phyloP scores from a whole-genome alignment of 2,329 filamentous ascomycete species.

The Teratosphaeria nubilosa region DNA sequence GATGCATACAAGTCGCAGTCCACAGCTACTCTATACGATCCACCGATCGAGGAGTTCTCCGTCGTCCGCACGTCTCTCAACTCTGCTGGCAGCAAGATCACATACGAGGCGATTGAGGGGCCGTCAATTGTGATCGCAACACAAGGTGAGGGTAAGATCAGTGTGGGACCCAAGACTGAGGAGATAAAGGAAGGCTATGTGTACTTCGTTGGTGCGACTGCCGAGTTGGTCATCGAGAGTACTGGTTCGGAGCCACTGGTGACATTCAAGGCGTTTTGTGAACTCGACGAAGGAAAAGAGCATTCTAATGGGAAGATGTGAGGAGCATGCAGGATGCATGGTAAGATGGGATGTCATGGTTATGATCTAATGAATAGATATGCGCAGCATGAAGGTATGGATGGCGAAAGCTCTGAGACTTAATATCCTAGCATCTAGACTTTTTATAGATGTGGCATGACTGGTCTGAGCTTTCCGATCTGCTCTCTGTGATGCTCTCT shows the following conservation, averaged over 20 bases:
- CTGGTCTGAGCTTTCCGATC: no score
- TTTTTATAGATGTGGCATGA: not conserved
- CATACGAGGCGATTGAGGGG: slow-evolving; percentile 76
- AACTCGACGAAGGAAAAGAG: slow-evolving; percentile 37
- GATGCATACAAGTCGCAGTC: slow-evolving; percentile 69
- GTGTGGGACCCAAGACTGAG: slow-evolving; percentile 71
- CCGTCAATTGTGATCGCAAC: slow-evolving; percentile 93
- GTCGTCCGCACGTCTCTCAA: slow-evolving; percentile 74
- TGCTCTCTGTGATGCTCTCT: no score
- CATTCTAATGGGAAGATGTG: slow-evolving; percentile 8
- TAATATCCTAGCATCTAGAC: not conserved
- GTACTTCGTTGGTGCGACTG: slow-evolving; percentile 68
- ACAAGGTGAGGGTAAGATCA: slow-evolving; percentile 68
- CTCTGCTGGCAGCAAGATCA: slow-evolving; percentile 63
- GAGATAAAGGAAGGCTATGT: slow-evolving; percentile 47
- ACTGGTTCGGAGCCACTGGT: slow-evolving; percentile 60
- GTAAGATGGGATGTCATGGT: not conserved
- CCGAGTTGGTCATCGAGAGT: slow-evolving; percentile 69
- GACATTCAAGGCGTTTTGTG: slow-evolving; percentile 90
- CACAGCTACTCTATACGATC: slow-evolving; percentile 70
- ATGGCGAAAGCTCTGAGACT: not conserved
- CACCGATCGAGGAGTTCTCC: slow-evolving; percentile 91
- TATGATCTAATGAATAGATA: not conserved
- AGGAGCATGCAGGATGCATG: not conserved
- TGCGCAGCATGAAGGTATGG: not conserved